Conservation (phyloP, 768 basidiomycete species). For the Auricularia cornea region DNA sequence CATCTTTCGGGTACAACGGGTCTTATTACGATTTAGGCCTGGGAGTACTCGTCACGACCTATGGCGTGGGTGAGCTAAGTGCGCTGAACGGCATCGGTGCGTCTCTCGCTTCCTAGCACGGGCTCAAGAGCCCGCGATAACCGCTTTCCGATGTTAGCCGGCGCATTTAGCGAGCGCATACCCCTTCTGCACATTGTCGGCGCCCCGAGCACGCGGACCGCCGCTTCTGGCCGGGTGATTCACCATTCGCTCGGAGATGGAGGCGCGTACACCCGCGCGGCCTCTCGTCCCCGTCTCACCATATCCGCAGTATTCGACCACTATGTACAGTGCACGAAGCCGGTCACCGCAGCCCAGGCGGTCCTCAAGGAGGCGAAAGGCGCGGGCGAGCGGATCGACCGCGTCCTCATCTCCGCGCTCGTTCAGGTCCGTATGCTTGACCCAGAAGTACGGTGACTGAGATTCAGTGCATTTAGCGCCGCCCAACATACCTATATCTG, state of each 20-base stretch:
- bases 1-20: no score
- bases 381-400: slow-evolving; percentile 69
- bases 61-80: slow-evolving; percentile 90
- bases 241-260: slow-evolving; percentile 89
- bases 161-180: slow-evolving; percentile 70
- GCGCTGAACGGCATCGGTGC: slow-evolving; percentile 74
- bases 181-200: slow-evolving; percentile 87
- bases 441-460: no score
- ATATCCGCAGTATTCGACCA: slow-evolving; percentile 45
- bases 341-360: slow-evolving; percentile 66
- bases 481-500: slow-evolving; percentile 81
- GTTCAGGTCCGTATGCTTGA: no score
- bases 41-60: slow-evolving; percentile 78
- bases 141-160: slow-evolving; percentile 9
- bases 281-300: neutral
- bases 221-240: slow-evolving; percentile 61
- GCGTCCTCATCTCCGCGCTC: slow-evolving; percentile 62
- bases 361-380: slow-evolving; percentile 41
- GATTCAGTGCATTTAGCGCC: slow-evolving; percentile 55
- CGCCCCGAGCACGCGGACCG: slow-evolving; percentile 64
- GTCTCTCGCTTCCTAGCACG: neutral
- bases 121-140: neutral
- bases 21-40: no score
- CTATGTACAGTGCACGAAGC: slow-evolving; percentile 64
- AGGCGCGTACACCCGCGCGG: slow-evolving; percentile 19